Percentiles rank a stretch among this genome's conserved stretches.
phyloP scores from a whole-genome alignment of 1,284 basidiomycete species.

The Trichosporon asahii region DNA sequence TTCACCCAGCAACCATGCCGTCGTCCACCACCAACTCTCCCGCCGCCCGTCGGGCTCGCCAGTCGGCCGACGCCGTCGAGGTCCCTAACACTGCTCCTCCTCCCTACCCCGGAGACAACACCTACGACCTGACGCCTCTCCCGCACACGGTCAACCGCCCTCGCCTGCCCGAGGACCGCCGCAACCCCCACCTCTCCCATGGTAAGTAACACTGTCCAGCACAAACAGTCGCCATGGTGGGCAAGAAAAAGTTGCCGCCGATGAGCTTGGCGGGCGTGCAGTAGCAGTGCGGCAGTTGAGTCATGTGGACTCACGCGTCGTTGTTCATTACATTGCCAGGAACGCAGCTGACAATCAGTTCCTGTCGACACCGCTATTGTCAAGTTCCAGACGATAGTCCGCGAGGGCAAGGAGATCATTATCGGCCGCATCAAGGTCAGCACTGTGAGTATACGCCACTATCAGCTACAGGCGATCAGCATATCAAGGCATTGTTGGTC shows the following conservation, averaged over 20 bases:
- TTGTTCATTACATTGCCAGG: not conserved
- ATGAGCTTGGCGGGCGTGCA: too few relatives aligned
- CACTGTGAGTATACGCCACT: conserved; percentile 59
- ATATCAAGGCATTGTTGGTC: not conserved
- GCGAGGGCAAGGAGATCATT: conserved; percentile 76
- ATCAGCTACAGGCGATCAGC: not conserved
- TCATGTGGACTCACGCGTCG: not conserved
- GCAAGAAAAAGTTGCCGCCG: not conserved
- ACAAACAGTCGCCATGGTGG: not conserved
- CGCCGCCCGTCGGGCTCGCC: conserved; percentile 5
- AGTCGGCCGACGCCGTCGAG: conserved; percentile 28
- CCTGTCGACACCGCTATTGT: conserved; percentile 54
- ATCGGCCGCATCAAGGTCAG: conserved; percentile 92
- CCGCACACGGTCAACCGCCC: conserved; percentile 45
- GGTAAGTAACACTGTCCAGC: conserved; percentile 27
- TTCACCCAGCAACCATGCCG: conserved; percentile 13
- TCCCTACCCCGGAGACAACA: conserved; percentile 35
- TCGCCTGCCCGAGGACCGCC: conserved; percentile 37
- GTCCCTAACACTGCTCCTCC: conserved; percentile 36
- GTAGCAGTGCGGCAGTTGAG: not conserved
- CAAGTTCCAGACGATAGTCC: conserved; percentile 78
- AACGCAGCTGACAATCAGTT: conserved; percentile 24
- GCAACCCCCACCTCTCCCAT: conserved; percentile 36
- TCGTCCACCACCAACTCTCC: not conserved
- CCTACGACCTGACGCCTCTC: conserved; percentile 37